Evolutionary conservation across 2,329 filamentous ascomycete genomes (phyloP), one percentile per base, ranked within the genome.

Genomic region (Colletotrichum echinochloae): DNA sequence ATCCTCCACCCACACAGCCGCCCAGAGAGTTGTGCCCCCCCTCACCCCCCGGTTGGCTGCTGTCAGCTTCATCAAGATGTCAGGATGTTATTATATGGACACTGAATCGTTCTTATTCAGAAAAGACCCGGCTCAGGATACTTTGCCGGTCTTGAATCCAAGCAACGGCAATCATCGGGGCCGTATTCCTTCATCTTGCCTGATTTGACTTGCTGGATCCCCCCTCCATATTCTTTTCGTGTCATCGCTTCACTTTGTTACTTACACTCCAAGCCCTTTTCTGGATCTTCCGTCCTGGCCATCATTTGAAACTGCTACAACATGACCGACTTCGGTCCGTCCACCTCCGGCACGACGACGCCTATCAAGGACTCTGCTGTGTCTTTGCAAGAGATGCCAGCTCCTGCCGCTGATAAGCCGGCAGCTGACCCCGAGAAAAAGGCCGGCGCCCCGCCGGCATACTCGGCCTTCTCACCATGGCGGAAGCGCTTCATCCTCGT

Each of bases 381-480:
- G 37, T 39, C 64, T 4, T 41, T 64, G 1, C 51, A 51, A 26
- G 44, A 59, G 20, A 39, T 37, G 2, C 49, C 33, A 14, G 26
- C 20, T 41, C 39, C 62, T 59, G 26, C 44, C 44, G 23, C 67
- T 59, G 16, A 23, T 16, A 44, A 57, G 33, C n/a, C 41, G 28
- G 28, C 26, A 7, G 23, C 20, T 23, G 67, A 70, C 56, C 76
- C 78, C 28, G 73, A 57, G 49, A 55, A 67, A 59, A 66, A 61
- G 16, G 60, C 65, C 63, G 64, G 64, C 20, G 64, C 64, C 1
- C 51, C 64, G 26, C 57, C 64, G 49, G 74, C 77, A 9, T 84
- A 84, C 70, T 80, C 81, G 6, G 81, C 79, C 0, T 81, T 83
- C 57, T 76, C 80, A 0, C 73, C 76, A 12, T 76, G 76, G 48